Evolutionary conservation across 495 filamentous ascomycete species (phyloP), one percentile per base, ranked within the genome.

Genomic region (Monascus purpureus): DNA sequence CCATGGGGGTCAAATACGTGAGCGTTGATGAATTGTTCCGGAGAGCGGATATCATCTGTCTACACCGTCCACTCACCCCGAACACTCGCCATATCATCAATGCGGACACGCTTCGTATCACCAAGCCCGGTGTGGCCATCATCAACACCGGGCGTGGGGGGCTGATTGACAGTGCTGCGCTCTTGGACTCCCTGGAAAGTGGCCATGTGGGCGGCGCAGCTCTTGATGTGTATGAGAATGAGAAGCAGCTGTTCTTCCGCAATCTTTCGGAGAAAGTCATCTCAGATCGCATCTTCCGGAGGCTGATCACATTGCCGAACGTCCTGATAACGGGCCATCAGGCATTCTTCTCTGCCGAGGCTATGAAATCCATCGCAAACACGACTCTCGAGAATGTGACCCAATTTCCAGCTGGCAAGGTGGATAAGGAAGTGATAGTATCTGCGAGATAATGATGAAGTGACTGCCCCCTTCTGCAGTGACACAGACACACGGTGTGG

Each of bases 171-270:
- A 76, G 67, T 0, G 45, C 46, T 16, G 69, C 69, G 1, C 64
- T 75, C 17, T 73, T 81, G 28, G 53, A 56, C 4, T 69, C 75
- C 13, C 53, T 82, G 20, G 79, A 82, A 53, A 61, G 44, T 2
- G 53, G 61, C 8, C 61, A 61, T 4, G 53, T 94, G 29, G 62
- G 72, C 17, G 84, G 82, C 13, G 72, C 84, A 7, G 82, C 82
- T 27, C 49, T 93, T 25, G 86, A 94, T 55, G 86, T 93, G 0
- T 82, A 84, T 22, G 83, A 90, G 33, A 82, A 82, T 1, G 86
- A 94, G 45, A 61, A 38, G 32, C 61, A 32, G 48, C 68, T 56
- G 15, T 81, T 82, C 44, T 82, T 78, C 39, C 62, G 68, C 32
- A 75, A 82, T 37, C 72, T 75, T 36, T 75, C 69, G 9, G 63